Evolutionary conservation across 1,284 basidiomycete species (phyloP), one percentile per base, ranked within the genome.

Genomic region (Ganoderma sinense): DNA sequence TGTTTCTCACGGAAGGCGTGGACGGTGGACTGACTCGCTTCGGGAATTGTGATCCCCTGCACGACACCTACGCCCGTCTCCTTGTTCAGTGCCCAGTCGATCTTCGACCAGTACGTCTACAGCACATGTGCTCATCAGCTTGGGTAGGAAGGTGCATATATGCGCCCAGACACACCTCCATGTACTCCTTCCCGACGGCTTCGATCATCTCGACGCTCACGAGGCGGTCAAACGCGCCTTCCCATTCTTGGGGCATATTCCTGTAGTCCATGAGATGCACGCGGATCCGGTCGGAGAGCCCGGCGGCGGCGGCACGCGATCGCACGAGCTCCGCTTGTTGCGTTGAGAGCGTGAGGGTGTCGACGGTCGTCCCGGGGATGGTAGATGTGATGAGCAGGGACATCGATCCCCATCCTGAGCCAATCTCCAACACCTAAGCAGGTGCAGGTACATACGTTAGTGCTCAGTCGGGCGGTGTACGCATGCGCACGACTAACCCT

Each of bases 201-300:
- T 95, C 93, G 16, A 95, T 87, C 93, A 95, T 94, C 82, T 94
- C 93, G 53, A 94, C 85, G 70, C 91, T 92, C 26, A 95, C 85
- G 14, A 95, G 84, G 3, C 93, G 81, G 77, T 94, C 93, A 77
- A 95, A 94, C 10, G 79, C 73, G 31, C 86, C 86, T 68, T 86
- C 80, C 91, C 92, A 94, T 41, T 87, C 86, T 0, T 78, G 65
- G 1, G 91, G 91, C 84, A 93, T 87, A 63, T 84, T 81, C 23
- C 88, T 82, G 77, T 94, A 96, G 77, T 95, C 94, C 86, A 95
- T 87, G 39, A 94, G 80, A 80, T 95, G 93, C 11, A 95, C 91
- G 14, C 80, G 84, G 65, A 96, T 88, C 26, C 87, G 82, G 41
- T 85, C 84, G 29, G 83, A 70, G 23, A 77, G 67, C n/a, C 76